These are phyloP conservation scores for Kwoniella botswanensis DNA, from an alignment of 768 basidiomycete species.

Conservation along the genomic window DNA sequence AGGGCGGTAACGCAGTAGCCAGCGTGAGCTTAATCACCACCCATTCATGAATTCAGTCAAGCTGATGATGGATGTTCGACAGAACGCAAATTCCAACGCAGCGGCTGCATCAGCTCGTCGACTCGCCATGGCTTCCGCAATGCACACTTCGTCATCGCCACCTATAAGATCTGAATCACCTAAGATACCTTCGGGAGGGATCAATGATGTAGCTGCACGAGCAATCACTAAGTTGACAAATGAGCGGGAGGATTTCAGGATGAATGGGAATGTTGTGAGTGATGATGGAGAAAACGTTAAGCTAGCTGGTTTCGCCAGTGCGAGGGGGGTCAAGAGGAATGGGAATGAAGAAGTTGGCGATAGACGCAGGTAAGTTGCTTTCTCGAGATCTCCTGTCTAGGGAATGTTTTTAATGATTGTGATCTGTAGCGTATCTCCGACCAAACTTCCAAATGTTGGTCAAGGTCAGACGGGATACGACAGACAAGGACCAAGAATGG, in stretches of 20 bases:
- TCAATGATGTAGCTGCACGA: slow-evolving; percentile 38
- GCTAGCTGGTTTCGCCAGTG: slow-evolving; percentile 38
- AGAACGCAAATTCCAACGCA: slow-evolving; percentile 2
- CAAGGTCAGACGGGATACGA: neutral
- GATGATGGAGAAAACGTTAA: slow-evolving; percentile 7
- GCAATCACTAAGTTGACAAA: slow-evolving; percentile 23
- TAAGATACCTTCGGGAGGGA: slow-evolving; percentile 44
- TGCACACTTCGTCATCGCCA: slow-evolving; percentile 7
- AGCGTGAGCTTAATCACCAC: neutral
- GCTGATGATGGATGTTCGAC: neutral
- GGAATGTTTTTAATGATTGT: neutral
- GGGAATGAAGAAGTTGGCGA: slow-evolving; percentile 18
- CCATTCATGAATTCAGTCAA: neutral
- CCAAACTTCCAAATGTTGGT: slow-evolving; percentile 18
- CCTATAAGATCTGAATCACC: slow-evolving; percentile 43
- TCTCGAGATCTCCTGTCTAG: neutral
- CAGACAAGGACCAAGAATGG: slow-evolving; percentile 22
- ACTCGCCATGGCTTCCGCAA: slow-evolving; percentile 19
- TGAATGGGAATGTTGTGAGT: slow-evolving; percentile 25
- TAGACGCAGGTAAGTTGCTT: slow-evolving; percentile 8
- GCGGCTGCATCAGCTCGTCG: slow-evolving; percentile 24
- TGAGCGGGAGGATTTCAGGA: slow-evolving; percentile 24
- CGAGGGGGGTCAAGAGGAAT: slow-evolving; percentile 43
- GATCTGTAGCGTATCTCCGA: slow-evolving; percentile 32
- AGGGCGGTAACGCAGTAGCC: neutral